These are phyloP conservation scores for Boeremia lycopersici DNA, from an alignment of 2,329 filamentous ascomycete genomes.

Conservation along the genomic window DNA sequence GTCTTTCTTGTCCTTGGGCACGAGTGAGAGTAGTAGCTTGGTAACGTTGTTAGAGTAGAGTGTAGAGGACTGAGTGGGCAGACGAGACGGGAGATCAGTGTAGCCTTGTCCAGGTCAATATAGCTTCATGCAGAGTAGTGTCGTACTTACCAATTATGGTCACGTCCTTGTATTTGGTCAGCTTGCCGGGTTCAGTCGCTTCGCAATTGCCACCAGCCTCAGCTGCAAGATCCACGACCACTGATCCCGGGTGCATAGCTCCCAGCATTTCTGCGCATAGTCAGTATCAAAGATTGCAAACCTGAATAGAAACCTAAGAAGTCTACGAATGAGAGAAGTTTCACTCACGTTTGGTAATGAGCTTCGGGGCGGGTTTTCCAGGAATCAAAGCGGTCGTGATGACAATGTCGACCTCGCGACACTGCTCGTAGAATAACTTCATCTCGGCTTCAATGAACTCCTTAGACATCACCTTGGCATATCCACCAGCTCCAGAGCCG, in stretches of 20 bases:
- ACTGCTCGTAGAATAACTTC: conserved; percentile 89
- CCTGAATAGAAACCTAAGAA: no score
- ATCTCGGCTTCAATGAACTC: conserved; percentile 93
- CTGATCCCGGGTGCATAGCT: conserved; percentile 88
- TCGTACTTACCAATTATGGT: conserved; percentile 75
- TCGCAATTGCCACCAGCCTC: conserved; percentile 90
- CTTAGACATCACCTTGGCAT: conserved; percentile 93
- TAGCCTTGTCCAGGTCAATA: conserved; percentile 58
- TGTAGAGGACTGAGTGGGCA: conserved; percentile 87
- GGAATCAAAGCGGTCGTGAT: conserved; percentile 93
- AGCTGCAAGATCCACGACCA: conserved; percentile 85
- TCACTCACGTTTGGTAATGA: conserved; percentile 69
- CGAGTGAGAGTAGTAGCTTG: conserved; percentile 83
- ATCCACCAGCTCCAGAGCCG: conserved; percentile 81
- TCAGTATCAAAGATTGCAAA: not conserved
- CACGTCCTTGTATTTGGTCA: conserved; percentile 75
- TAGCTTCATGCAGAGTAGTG: not conserved
- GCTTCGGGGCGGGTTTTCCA: conserved; percentile 78
- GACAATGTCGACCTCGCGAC: conserved; percentile 86
- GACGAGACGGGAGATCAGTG: conserved; percentile 82
- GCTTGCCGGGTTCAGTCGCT: conserved; percentile 74
- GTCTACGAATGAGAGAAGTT: no score
- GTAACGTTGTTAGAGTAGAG: conserved; percentile 94
- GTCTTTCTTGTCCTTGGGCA: conserved; percentile 75
- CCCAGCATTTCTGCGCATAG: conserved; percentile 63